Conservation (phyloP, 2,329 filamentous ascomycete species). For the Colletotrichum chrysophilum region DNA sequence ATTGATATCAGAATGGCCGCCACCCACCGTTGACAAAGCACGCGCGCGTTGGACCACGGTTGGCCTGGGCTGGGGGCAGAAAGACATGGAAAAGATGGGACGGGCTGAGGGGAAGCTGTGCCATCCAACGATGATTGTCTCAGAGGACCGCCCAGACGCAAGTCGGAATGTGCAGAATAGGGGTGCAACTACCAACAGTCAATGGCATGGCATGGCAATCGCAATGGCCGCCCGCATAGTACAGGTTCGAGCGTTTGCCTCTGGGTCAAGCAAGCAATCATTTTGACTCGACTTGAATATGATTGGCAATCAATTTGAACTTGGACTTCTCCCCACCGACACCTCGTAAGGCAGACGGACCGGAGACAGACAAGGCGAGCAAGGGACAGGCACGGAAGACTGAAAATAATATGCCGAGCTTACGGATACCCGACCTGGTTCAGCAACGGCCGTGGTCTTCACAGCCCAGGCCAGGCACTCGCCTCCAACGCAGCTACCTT, state of each 20-base stretch:
- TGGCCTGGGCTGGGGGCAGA: background rate
- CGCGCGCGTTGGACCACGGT: background rate
- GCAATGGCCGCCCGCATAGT: background rate
- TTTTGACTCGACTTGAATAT: background rate
- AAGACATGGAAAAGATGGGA: background rate
- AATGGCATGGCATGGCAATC: background rate
- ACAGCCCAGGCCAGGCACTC: background rate
- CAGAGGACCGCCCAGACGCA: constrained; percentile 2
- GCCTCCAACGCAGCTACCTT: background rate
- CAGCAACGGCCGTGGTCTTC: background rate
- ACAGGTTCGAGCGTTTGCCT: background rate
- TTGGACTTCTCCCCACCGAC: background rate
- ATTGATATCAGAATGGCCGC: background rate
- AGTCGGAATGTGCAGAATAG: constrained; percentile 1
- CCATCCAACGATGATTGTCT: constrained; percentile 7
- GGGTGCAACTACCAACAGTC: background rate
- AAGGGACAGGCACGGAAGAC: background rate
- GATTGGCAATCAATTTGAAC: background rate
- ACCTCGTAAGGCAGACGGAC: background rate
- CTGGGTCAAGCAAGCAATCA: background rate
- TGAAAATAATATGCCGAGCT: background rate
- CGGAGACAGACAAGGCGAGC: background rate
- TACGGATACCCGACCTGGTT: background rate
- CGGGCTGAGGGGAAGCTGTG: background rate
- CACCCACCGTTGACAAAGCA: background rate